These are phyloP conservation scores for Dissophora ornata DNA, from an alignment of 192 early-diverging fungal species.

Conservation along the genomic window DNA sequence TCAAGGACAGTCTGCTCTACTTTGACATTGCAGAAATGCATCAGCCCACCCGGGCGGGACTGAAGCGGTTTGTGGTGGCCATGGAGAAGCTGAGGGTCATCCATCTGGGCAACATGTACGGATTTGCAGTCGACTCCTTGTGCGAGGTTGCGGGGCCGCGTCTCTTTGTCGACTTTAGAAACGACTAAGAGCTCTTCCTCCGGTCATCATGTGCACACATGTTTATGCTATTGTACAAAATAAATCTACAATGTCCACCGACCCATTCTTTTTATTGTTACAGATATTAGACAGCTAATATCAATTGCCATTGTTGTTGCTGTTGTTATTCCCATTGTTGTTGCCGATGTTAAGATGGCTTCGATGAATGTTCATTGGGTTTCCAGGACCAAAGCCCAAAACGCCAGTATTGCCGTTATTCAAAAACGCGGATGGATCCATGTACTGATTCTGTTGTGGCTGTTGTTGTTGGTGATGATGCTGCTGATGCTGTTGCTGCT, in stretches of 20 bases:
- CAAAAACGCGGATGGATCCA: conserved; percentile 37
- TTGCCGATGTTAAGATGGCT: conserved; percentile 18
- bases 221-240: no score
- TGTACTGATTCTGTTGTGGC: conserved; percentile 26
- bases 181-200: no score
- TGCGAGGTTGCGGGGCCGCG: conserved; percentile 18
- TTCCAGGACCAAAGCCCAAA: conserved; percentile 19
- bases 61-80: conserved; percentile 10
- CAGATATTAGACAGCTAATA: background rate
- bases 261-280: no score
- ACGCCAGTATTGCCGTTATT: conserved; percentile 11
- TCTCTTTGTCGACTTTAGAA: conserved; percentile 12
- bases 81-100: conserved; percentile 23
- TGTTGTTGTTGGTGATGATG: conserved; percentile 12
- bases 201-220: no score
- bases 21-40: conserved; percentile 18
- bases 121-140: background rate
- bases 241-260: no score
- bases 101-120: conserved; percentile 12
- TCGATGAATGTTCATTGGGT: conserved; percentile 28
- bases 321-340: background rate
- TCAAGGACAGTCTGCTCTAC: conserved; percentile 2
- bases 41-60: background rate
- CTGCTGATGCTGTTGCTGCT: conserved; percentile 22
- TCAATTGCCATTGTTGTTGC: background rate